phyloP scores from a whole-genome alignment of 2,329 filamentous ascomycete genomes.

The Chaetomium sp. region DNA sequence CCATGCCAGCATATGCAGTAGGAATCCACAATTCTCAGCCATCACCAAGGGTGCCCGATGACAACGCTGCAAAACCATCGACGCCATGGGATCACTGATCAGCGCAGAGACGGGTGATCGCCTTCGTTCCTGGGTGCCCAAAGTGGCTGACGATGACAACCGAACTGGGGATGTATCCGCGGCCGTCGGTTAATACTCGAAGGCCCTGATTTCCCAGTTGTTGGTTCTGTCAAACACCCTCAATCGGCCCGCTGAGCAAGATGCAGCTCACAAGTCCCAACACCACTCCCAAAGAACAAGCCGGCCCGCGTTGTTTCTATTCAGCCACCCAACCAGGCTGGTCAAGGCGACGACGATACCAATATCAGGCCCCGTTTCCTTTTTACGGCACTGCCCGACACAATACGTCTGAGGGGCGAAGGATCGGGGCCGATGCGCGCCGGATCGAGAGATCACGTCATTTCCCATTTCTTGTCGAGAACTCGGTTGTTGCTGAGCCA shows the following conservation, averaged over 20 bases:
- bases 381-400: neutral
- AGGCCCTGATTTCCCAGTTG: constrained; percentile 5
- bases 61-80: neutral
- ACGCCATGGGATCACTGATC: neutral
- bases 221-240: constrained; percentile 13
- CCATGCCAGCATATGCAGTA: neutral
- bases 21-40: neutral
- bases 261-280: neutral
- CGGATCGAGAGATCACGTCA: constrained; percentile 7
- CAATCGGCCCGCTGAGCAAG: constrained; percentile 12
- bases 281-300: neutral
- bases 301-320: constrained; percentile 10
- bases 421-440: constrained; percentile 4
- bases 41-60: neutral
- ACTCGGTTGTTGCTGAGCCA: neutral
- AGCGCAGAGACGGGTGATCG: neutral
- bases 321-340: neutral
- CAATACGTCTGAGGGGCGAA: neutral
- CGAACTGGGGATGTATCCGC: neutral
- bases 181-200: constrained; percentile 15
- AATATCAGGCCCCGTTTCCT: neutral
- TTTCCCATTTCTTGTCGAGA: neutral
- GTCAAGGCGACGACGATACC: neutral
- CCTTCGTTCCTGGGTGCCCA: neutral
- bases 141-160: neutral